Base-by-base conservation (phyloP, 225 moss, liverwort and hornwort species). In the Polytrichum commune region DNA sequence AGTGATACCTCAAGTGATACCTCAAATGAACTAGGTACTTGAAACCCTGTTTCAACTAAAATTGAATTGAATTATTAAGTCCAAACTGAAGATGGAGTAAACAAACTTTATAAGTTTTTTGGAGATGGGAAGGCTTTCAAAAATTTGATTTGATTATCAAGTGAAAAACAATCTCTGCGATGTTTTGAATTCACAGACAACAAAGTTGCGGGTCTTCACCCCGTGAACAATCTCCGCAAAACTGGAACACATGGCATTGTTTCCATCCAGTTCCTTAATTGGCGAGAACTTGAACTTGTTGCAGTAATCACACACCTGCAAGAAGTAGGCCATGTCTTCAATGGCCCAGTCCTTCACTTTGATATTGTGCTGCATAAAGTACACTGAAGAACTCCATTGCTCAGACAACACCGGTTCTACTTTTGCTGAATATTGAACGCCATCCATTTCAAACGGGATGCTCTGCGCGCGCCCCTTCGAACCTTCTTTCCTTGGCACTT, bases 281-380 rank as follows among this genome's bases (percentile, higher is more conserved):
- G 85, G 81, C 6, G 78, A 54, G 9, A 30, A 58, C 38, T 55
- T 73, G 27, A 63, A 62, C 58, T 62, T 1, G 0, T 73, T 1
- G 53, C 78, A 81, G 68, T 60, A 22, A 10, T 33, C 0, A 54
- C 81, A 76, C 53, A 85, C 70, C 55, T 70, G 54, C 4, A 81
- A 8, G 62, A 84, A 80, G 73, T 84, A 84, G 19, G 73, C 81
- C 81, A 84, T 78, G 70, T 84, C 80, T 29, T 30, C 63, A 4
- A 25, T 18, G 20, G 18, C 30, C 81, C 84, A 84, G 8, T 69
- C 53, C 0, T 13, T 4, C 27, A 23, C 75, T 56, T 84, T 78
- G 56, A 62, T 3, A 2, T 61, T 65, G 19, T 22, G 75, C 69
- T 0, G 1, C 0, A 1, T 7, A 4, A 29, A 29, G 29, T 2